Evolutionary conservation across 2,329 filamentous ascomycete species (phyloP), one percentile per base, ranked within the genome.

Genomic region (Monilinia vaccinii-corymbosi): DNA sequence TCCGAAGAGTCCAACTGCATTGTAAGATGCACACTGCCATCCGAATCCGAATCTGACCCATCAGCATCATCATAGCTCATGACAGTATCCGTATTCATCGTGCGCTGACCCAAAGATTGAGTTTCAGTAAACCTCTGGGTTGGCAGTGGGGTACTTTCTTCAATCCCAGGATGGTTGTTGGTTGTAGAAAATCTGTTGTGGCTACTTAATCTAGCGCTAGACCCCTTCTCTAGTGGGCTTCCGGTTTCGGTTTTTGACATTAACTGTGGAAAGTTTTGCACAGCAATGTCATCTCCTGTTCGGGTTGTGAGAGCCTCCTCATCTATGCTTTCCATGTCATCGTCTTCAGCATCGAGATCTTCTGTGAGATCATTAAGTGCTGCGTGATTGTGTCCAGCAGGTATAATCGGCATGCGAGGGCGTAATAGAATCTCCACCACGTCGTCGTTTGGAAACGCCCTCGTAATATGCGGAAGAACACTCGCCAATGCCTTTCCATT

Each of bases 391-490:
- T 52, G 50, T 23, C 46, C 58, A 38, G 64, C 56, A 71, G 67
- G 61, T 66, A 74, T 62, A 59, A 78, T 70, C 2, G 79, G 78
- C 77, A 81, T 78, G 47, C 79, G 74, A 14, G 79, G 79, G 56
- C 78, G 73, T 25, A 81, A 77, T 60, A 97, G 72, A 11, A 88
- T 80, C 73, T 97, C 92, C 1, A 94, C 82, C 18, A 80, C 81
- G 60, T 82, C 77, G 53, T 86, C 81, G 13, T 79, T 72, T 0
- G 84, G 78, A 67, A 85, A 89, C 55, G 82, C 80, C 58, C 85
- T 81, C 9, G 84, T 82, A 31, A 97, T 76, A 67, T 96, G 88
- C 0, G 93, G 92, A 51, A 96, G 74, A 51, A 96, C 86, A 71
- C 87, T 94, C 32, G 88, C 79, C 62, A 85, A 82, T 56, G 83